Percentiles rank a stretch among this genome's conserved stretches.
phyloP scores from a whole-genome alignment of 2,329 filamentous ascomycete genomes.

The Pseudonectria buxi region DNA sequence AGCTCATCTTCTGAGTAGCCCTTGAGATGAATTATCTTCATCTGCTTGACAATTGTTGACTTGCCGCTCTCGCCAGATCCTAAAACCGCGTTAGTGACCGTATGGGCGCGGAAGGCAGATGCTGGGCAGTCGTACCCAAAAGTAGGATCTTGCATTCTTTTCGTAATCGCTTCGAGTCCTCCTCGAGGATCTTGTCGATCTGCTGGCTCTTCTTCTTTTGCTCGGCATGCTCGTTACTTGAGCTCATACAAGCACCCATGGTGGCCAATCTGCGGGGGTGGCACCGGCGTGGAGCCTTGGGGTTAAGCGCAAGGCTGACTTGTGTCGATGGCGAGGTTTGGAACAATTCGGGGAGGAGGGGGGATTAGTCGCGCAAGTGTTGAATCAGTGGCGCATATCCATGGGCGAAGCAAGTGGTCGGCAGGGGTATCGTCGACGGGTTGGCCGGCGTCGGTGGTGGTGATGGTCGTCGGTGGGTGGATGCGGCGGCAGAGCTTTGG shows the following conservation, averaged over 20 bases:
- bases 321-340: slow-evolving; percentile 2
- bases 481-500: too few species aligned
- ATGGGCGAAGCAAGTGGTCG: too few species aligned
- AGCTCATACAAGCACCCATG: slow-evolving; percentile 95
- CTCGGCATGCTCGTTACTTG: slow-evolving; percentile 76
- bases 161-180: slow-evolving; percentile 86
- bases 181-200: slow-evolving; percentile 89
- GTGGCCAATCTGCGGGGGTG: slow-evolving; percentile 25
- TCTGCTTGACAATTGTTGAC: slow-evolving; percentile 99
- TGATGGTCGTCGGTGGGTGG: too few species aligned
- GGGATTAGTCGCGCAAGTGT: not conserved
- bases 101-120: slow-evolving; percentile 3
- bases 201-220: slow-evolving; percentile 94
- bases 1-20: slow-evolving; percentile 94
- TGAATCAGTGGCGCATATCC: not conserved
- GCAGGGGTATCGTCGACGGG: too few species aligned
- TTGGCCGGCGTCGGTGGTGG: too few species aligned
- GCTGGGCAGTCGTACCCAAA: slow-evolving; percentile 62
- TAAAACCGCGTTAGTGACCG: slow-evolving; percentile 32
- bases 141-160: slow-evolving; percentile 98
- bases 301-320: slow-evolving; percentile 2
- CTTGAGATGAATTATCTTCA: slow-evolving; percentile 99
- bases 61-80: slow-evolving; percentile 98
- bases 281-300: slow-evolving; percentile 9
- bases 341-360: slow-evolving; percentile 8